Conservation (phyloP, 768 basidiomycete genomes). For the Candolleomyces aberdarensis region DNA sequence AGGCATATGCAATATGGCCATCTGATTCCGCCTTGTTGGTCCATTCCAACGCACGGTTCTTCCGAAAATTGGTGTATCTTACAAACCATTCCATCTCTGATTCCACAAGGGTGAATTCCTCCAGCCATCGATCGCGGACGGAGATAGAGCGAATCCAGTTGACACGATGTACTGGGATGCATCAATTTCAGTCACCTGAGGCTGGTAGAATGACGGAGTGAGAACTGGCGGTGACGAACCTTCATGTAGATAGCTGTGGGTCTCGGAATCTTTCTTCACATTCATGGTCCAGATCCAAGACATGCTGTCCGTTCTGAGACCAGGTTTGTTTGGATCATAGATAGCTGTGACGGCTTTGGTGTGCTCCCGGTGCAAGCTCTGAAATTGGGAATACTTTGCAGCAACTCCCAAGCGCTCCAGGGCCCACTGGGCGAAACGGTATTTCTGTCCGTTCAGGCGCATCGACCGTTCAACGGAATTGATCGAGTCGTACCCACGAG, state of each 20-base stretch:
- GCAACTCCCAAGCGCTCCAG: background rate
- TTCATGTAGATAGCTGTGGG: background rate
- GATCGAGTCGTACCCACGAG: constrained; percentile 1
- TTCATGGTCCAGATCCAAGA: constrained; percentile 1
- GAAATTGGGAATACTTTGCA: background rate
- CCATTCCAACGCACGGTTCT: background rate
- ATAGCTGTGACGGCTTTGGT: constrained; percentile 1
- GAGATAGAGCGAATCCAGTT: no score
- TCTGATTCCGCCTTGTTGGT: background rate
- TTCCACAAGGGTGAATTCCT: no score
- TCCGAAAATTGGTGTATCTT: background rate
- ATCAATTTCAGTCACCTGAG: background rate
- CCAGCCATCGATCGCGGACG: no score
- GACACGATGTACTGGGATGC: background rate
- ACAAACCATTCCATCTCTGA: no score
- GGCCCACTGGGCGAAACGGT: background rate
- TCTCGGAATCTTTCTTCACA: background rate
- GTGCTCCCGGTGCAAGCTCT: background rate
- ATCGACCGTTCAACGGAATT: background rate
- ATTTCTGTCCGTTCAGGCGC: background rate
- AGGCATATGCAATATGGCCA: background rate
- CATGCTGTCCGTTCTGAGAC: background rate
- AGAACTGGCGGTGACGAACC: background rate
- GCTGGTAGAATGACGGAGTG: background rate
- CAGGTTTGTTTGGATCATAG: background rate